Conservation (phyloP, 352 stramenopile genomes). For the Globisporangium paroecandrum region DNA sequence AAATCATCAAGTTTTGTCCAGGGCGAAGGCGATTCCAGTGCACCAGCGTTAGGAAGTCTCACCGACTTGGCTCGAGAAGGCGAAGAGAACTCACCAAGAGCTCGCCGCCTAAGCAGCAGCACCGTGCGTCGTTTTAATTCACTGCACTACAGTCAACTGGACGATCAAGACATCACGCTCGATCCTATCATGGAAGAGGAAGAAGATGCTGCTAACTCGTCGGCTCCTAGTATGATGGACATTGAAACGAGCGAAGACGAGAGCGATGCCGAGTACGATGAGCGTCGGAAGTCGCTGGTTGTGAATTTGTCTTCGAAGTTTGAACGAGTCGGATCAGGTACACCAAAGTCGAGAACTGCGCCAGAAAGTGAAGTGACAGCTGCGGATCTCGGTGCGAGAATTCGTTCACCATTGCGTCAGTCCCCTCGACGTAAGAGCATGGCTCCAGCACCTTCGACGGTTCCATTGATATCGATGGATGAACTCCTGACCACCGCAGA, state of each 20-base stretch:
- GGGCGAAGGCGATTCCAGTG: constrained; percentile 22
- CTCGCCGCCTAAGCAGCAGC: constrained; percentile 8
- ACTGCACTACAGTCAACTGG: constrained; percentile 18
- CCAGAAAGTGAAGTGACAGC: constrained; percentile 14
- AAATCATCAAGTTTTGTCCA: constrained; percentile 5
- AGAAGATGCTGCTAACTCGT: constrained; percentile 49
- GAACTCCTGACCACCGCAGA: constrained; percentile 32
- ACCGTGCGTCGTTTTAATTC: constrained; percentile 16
- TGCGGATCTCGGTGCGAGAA: constrained; percentile 14
- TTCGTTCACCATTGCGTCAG: constrained; percentile 15
- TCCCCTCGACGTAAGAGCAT: constrained; percentile 10
- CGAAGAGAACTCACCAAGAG: constrained; percentile 13
- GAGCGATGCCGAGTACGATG: constrained; percentile 52
- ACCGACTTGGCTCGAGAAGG: constrained; percentile 24
- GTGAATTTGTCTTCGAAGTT: constrained; percentile 79
- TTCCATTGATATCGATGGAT: constrained; percentile 35
- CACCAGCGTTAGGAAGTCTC: constrained; percentile 19
- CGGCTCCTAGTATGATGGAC: constrained; percentile 72
- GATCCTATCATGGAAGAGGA: constrained; percentile 66
- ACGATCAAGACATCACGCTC: constrained; percentile 43
- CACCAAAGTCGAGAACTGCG: constrained; percentile 12
- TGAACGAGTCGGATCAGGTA: constrained; percentile 45
- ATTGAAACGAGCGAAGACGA: constrained; percentile 52
- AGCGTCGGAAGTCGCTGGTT: constrained; percentile 49
- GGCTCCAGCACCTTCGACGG: not conserved